Conservation (phyloP, 257 asterid species). For the Verbena officinalis region DNA sequence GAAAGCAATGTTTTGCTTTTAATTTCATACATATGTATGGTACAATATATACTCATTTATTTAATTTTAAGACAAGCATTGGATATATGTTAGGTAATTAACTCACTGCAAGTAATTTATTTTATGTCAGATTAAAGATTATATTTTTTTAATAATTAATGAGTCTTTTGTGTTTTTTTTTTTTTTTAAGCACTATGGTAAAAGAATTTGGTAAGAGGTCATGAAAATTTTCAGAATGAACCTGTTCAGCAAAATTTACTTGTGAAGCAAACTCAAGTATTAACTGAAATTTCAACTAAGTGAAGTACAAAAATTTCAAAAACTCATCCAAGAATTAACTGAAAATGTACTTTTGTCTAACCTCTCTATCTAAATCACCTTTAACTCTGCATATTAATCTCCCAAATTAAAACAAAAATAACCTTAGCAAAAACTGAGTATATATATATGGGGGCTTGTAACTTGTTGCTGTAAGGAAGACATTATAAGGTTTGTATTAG, state of each 20-base stretch:
- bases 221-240: background rate
- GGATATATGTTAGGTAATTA: background rate
- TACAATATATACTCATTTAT: background rate
- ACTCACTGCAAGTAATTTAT: conserved; percentile 7
- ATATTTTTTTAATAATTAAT: no score
- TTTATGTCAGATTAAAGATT: no score
- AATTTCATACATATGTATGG: background rate
- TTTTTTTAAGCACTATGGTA: no score
- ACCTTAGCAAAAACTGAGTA: background rate
- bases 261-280: background rate
- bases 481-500: background rate
- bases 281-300: background rate
- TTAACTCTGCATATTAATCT: background rate
- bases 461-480: background rate
- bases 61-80: conserved; percentile 9
- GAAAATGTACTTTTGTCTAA: background rate
- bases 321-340: background rate
- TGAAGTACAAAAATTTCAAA: background rate
- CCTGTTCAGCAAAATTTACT: background rate
- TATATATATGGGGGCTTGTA: background rate
- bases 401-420: background rate
- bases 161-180: no score
- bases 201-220: background rate
- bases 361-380: background rate
- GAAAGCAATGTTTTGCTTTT: conserved; percentile 19